phyloP scores from a whole-genome alignment of 352 stramenopile species.

The Phytophthora fragariaefolia region DNA sequence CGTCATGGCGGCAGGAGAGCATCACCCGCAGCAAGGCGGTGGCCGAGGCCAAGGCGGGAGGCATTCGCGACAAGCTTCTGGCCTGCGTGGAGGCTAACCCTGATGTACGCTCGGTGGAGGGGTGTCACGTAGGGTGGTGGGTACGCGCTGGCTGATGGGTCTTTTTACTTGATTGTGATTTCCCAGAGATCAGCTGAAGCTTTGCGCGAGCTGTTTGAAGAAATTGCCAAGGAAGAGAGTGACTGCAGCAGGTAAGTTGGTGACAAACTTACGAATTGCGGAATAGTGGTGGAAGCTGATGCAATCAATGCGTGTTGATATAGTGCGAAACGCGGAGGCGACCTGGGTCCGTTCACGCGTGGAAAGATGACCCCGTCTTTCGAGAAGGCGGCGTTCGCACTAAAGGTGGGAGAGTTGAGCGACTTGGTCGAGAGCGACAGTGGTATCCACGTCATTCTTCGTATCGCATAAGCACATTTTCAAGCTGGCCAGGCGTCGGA shows the following conservation, averaged over 20 bases:
- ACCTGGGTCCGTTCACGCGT: constrained; percentile 88
- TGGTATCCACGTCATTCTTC: constrained; percentile 97
- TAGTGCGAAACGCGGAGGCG: constrained; percentile 91
- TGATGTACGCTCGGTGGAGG: constrained; percentile 44
- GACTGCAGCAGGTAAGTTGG: constrained; percentile 83
- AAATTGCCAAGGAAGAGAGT: constrained; percentile 88
- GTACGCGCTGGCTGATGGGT: not conserved
- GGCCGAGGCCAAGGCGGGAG: constrained; percentile 74
- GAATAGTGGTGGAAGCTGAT: not conserved
- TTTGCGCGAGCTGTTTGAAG: constrained; percentile 78
- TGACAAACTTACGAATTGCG: not conserved
- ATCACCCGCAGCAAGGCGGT: constrained; percentile 91
- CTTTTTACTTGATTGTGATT: not conserved
- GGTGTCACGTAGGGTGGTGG: no score
- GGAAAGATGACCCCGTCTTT: constrained; percentile 95
- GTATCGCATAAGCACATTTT: constrained; percentile 70
- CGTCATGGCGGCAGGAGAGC: constrained; percentile 87
- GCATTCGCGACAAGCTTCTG: constrained; percentile 85
- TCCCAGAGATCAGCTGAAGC: constrained; percentile 39
- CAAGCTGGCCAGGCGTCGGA: not conserved
- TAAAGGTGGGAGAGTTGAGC: constrained; percentile 94
- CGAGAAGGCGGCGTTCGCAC: constrained; percentile 90
- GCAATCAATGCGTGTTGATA: not conserved
- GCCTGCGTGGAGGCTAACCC: constrained; percentile 69
- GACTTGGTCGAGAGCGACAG: constrained; percentile 96